Base-by-base conservation (phyloP, 768 basidiomycete species). In the Leccinum subgranulosum region DNA sequence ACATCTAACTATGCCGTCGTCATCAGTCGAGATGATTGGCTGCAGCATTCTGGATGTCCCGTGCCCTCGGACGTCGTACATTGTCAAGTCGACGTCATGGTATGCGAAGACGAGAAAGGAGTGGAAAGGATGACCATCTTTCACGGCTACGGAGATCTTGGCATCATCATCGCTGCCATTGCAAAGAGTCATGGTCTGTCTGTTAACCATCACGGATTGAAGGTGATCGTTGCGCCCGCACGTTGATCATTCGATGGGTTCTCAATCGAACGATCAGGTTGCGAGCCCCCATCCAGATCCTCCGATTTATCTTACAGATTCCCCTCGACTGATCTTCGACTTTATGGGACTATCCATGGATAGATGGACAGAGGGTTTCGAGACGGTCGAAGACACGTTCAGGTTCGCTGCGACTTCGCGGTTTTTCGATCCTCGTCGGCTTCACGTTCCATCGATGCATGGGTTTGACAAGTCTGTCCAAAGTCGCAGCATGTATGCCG, bases 131-230 rank as follows among this genome's bases (percentile, higher is more conserved):
- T 81, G 15, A 65, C 76, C 23, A 81, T 87, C 69, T 81, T 81
- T 63, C 78, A 83, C 56, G 80, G 82, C 1, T 89, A 88, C 62
- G 88, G 88, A 9, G 88, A 89, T 62, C 75, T 89, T 17, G 85
- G 84, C 0, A 87, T 88, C 81, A 86, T 90, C 15, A 69, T 90
- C 49, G 81, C 83, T 10, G 67, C 85, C 14, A 68, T 89, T 17
- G 79, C 76, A 9, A 76, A 78, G 41, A 81, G 80, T 53, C 71
- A 72, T 49, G 84, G 86, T 3, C 62, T 90, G 3, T 64, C 70
- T 2, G 67, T 86, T 0, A 81, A 82, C 6, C 72, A 70, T 23
- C 76, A 81, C 45, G 88, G 87, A 0, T 67, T 90, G 19, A 86
- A 82, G 77, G 87, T 86, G 43, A 52, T 68, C 23, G 15, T 46